These are phyloP conservation scores for Trichoderma simmonsii DNA, from an alignment of 2,329 filamentous ascomycete genomes.

Conservation along the genomic window DNA sequence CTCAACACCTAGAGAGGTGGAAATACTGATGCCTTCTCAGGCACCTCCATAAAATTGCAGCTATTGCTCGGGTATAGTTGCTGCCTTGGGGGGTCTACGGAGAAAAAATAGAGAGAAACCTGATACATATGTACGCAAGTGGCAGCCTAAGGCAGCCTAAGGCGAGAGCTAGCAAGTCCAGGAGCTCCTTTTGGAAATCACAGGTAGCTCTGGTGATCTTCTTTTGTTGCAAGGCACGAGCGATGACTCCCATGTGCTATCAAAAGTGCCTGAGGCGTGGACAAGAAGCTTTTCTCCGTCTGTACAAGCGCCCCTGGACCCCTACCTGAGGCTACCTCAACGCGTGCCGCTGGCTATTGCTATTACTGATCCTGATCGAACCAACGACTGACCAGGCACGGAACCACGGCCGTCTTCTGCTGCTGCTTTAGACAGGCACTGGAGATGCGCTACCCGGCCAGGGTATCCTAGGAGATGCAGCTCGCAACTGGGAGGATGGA, in stretches of 20 bases:
- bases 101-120: no score
- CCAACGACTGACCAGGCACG: not conserved
- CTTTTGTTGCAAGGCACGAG: not conserved
- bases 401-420: not conserved
- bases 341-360: not conserved
- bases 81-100: not conserved
- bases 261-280: conserved; percentile 11
- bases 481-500: not conserved
- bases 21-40: conserved; percentile 6
- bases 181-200: not conserved
- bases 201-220: not conserved
- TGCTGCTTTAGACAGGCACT: not conserved
- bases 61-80: not conserved
- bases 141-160: not conserved
- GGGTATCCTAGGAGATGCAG: conserved; percentile 10
- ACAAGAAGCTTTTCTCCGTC: not conserved
- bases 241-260: not conserved
- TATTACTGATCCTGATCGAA: not conserved
- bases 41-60: not conserved
- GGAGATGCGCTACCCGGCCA: conserved; percentile 5
- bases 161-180: not conserved
- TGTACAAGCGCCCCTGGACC: conserved; percentile 1
- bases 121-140: not conserved
- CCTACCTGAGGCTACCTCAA: not conserved
- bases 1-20: not conserved